Conservation (phyloP, 1,284 basidiomycete genomes). For the Cutaneotrichosporon sp. region DNA sequence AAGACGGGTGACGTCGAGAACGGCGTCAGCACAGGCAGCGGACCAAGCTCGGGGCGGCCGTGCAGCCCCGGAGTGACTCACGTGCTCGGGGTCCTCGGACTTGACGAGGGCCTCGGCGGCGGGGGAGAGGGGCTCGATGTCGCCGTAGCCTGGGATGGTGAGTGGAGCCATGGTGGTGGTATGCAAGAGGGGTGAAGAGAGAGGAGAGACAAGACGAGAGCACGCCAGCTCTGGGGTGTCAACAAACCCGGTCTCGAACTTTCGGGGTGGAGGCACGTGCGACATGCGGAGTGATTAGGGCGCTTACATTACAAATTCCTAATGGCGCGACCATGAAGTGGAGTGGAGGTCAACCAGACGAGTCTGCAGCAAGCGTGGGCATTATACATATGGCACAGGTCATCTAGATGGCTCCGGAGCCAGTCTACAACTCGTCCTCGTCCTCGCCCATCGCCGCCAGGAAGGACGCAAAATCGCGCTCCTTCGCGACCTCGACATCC, state of each 20-base stretch:
- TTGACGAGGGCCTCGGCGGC: constrained; percentile 50
- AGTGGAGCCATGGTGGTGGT: constrained; percentile 11
- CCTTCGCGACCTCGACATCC: constrained; percentile 42
- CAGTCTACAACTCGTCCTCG: constrained; percentile 18
- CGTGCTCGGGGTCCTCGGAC: constrained; percentile 56
- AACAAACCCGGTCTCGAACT: neutral
- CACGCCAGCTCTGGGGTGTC: neutral
- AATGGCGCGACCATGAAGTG: neutral
- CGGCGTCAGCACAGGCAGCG: neutral
- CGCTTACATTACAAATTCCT: neutral
- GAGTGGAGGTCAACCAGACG: no score
- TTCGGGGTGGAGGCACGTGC: neutral
- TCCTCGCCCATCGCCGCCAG: constrained; percentile 49
- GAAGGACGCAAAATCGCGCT: constrained; percentile 52
- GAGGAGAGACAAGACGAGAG: neutral
- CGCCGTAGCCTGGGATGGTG: constrained; percentile 23
- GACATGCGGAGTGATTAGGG: neutral
- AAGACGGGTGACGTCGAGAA: neutral
- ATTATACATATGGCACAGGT: constrained; percentile 1
- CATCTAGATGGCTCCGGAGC: neutral
- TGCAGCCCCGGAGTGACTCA: constrained; percentile 27
- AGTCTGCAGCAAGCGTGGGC: neutral
- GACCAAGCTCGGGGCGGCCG: neutral
- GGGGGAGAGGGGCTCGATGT: constrained; percentile 23
- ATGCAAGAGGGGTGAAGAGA: neutral